phyloP scores from a whole-genome alignment of 306 rosid genomes.

The Mimosa bimucronata region DNA sequence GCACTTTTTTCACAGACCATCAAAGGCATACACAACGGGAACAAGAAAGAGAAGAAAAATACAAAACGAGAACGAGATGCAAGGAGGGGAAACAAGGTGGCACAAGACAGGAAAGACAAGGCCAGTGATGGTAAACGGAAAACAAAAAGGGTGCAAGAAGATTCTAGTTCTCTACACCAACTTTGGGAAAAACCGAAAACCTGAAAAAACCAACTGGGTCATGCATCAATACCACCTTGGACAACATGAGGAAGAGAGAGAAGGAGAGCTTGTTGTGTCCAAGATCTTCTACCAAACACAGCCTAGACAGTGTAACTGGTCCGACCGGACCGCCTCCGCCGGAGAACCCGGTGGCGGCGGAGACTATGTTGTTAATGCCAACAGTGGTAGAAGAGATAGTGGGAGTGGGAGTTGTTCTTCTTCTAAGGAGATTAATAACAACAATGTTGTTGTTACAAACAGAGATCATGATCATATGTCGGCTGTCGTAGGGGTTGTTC shows the following conservation, averaged over 20 bases:
- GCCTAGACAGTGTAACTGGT: conserved; percentile 82
- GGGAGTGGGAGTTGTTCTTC: conserved; percentile 70
- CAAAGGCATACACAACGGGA: conserved; percentile 85
- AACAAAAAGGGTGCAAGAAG: conserved; percentile 84
- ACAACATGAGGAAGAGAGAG: conserved; percentile 79
- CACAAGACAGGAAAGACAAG: conserved; percentile 87
- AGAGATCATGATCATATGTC: conserved; percentile 43
- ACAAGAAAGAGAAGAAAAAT: conserved; percentile 82
- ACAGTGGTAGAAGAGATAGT: conserved; percentile 52
- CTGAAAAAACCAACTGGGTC: conserved; percentile 87
- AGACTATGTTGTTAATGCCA: conserved; percentile 1
- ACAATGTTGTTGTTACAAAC: not conserved
- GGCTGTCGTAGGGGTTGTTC: conserved; percentile 29
- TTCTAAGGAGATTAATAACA: conserved; percentile 47
- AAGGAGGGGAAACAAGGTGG: conserved; percentile 85
- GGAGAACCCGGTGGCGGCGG: not conserved
- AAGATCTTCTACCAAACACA: conserved; percentile 86
- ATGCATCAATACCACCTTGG: conserved; percentile 91
- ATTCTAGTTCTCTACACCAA: conserved; percentile 77
- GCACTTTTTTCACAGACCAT: conserved; percentile 82
- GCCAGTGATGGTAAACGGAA: conserved; percentile 83
- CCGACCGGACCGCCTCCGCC: conserved; percentile 45
- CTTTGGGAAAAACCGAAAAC: conserved; percentile 77
- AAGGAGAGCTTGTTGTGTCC: conserved; percentile 82
- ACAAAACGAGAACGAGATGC: conserved; percentile 72